Base-by-base conservation (phyloP, 2,329 filamentous ascomycete genomes). In the Aphanoascus verrucosus region DNA sequence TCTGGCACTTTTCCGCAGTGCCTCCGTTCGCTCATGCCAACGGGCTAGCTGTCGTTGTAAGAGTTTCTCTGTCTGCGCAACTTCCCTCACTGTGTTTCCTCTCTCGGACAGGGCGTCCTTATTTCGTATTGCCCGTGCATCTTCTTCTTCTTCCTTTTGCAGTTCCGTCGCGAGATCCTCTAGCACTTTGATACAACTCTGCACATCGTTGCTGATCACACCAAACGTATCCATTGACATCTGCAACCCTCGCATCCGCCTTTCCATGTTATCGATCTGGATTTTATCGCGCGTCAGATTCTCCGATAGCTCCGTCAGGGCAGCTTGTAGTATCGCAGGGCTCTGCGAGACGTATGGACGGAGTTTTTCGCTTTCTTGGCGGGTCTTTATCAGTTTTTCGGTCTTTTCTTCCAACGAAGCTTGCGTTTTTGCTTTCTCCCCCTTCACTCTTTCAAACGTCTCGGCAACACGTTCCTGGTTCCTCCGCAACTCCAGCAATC, bases 331-430 rank as follows among this genome's bases (percentile, higher is more conserved):
- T 14, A 84, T 83, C 1, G 83, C 84, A 0, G 91, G 88, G 62
- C 86, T 94, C 66, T 97, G 88, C 54, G 91, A 80, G 41, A 93
- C 88, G 67, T 98, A 98, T 11, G 93, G 93, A 53, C 87, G 81
- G 56, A 98, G 73, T 70, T 96, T 97, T 53, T 85, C 81, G 60
- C 86, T 88, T 68, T 97, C 93, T 65, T 93, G 86, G 64, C 86
- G 82, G 44, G 87, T 77, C 49, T 81, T 79, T 60, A 94, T 73
- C 28, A 72, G 65, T 57, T 66, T 72, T 57, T 76, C 73, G 3
- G 71, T 74, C 61, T 73, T 76, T 49, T 77, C 73, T 58, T 77
- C 75, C 44, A 76, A 61, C 20, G 67, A 70, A 6, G 79, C 77
- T 53, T 89, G 88, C 56, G 94, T 77, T 60, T 86, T 81, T 50